Percentiles rank a stretch among this genome's conserved stretches.
Conservation (phyloP, 352 stramenopile genomes). For the Thraustotheca clavata region DNA sequence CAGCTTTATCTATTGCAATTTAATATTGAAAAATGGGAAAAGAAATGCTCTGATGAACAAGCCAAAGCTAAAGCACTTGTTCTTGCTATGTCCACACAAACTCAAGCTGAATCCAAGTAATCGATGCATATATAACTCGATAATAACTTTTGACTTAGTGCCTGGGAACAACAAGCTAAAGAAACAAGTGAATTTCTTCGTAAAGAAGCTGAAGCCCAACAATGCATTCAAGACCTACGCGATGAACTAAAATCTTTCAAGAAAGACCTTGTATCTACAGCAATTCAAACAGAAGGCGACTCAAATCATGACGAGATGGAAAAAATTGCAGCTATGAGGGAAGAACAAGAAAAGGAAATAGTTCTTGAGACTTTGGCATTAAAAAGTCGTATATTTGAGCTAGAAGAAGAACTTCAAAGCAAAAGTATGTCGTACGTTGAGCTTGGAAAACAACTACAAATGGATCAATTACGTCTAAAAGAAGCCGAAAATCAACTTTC, state of each 20-base stretch:
- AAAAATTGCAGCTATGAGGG: no score
- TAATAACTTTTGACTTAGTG: not conserved
- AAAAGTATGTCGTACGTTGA: no score
- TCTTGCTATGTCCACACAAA: slow-evolving; percentile 8
- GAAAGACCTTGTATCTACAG: no score
- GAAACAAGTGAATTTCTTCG: slow-evolving; percentile 4
- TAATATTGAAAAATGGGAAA: not conserved
- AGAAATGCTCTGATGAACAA: not conserved
- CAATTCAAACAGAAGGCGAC: no score
- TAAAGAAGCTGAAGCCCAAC: not conserved
- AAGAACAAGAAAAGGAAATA: no score
- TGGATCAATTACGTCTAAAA: no score
- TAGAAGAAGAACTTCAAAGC: no score
- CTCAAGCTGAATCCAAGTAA: slow-evolving; percentile 14
- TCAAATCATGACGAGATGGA: no score
- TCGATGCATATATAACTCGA: not conserved
- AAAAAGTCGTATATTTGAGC: no score
- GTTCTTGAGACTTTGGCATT: no score
- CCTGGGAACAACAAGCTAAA: slow-evolving; percentile 18
- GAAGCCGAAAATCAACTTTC: no score
- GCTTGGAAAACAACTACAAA: no score
- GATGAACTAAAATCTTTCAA: not conserved
- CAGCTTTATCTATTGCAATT: not conserved
- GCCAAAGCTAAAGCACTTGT: not conserved
- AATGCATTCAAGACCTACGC: not conserved